phyloP scores from a whole-genome alignment of 352 stramenopile species.

The Globisporangium paddicum region DNA sequence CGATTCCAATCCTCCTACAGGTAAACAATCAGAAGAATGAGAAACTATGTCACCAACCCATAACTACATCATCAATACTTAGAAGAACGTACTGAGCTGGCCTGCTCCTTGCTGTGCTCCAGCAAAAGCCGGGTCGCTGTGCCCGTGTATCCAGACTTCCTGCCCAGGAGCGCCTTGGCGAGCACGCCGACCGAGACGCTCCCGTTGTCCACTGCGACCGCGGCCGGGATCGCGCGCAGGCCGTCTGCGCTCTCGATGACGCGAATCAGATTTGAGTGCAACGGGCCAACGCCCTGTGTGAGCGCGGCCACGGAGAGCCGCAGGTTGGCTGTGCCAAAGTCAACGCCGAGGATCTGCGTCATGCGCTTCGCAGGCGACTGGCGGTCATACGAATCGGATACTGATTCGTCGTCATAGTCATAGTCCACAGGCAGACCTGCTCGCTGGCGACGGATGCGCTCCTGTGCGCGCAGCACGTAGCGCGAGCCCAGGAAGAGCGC shows the following conservation, averaged over 20 bases:
- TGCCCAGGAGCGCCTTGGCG: constrained; percentile 37
- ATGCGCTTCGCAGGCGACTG: constrained; percentile 5
- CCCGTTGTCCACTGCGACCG: constrained; percentile 58
- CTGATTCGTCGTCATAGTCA: constrained; percentile 12
- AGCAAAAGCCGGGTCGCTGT: constrained; percentile 50
- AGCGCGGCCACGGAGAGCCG: constrained; percentile 39
- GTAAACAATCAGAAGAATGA: neutral
- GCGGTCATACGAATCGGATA: neutral
- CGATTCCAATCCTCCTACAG: constrained; percentile 10
- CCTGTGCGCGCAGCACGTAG: constrained; percentile 54
- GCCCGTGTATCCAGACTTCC: constrained; percentile 56
- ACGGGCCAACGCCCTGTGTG: constrained; percentile 2
- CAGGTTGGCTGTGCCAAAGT: constrained; percentile 49
- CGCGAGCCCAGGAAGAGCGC: constrained; percentile 49
- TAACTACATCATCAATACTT: no score
- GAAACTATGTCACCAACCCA: neutral
- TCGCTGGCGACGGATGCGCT: constrained; percentile 39
- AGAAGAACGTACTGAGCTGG: neutral
- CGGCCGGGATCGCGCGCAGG: constrained; percentile 42
- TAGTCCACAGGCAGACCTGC: constrained; percentile 43
- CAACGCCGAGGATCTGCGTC: constrained; percentile 47
- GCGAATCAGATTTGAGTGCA: constrained; percentile 13
- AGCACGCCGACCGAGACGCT: constrained; percentile 45
- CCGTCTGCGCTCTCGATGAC: constrained; percentile 61
- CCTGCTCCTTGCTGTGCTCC: neutral